Conservation (phyloP, 768 basidiomycete genomes). For the Tulasnella sp. region DNA sequence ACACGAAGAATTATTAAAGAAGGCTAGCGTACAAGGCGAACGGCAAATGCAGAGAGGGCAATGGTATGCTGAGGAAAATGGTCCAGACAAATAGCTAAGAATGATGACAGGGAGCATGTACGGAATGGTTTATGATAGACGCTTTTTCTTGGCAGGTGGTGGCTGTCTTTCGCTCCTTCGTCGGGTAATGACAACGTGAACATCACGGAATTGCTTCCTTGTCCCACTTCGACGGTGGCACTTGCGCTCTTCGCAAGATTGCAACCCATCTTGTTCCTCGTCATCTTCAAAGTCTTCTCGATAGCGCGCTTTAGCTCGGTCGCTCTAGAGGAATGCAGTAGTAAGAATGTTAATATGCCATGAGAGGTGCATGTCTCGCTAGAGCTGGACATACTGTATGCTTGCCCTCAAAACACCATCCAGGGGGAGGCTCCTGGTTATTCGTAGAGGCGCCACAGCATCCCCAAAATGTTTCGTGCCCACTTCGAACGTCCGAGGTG, state of each 20-base stretch:
- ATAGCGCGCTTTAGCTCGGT: constrained; percentile 8
- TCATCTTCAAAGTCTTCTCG: constrained; percentile 8
- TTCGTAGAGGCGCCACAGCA: constrained; percentile 6
- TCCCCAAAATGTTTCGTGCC: constrained; percentile 1
- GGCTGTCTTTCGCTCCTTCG: constrained; percentile 5
- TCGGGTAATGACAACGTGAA: constrained; percentile 10
- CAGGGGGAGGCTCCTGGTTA: constrained; percentile 2
- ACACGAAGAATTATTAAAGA: not conserved
- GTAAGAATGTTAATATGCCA: not conserved
- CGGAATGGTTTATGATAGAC: not conserved
- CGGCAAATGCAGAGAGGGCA: not conserved
- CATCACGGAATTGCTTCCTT: not conserved
- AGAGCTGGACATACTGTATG: not conserved
- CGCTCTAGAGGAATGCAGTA: not conserved
- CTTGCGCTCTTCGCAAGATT: constrained; percentile 8
- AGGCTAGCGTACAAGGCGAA: not conserved
- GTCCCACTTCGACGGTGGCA: not conserved
- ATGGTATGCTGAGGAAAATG: not conserved
- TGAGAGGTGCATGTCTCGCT: not conserved
- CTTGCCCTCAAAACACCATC: constrained; percentile 12
- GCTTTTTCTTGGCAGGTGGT: constrained; percentile 6
- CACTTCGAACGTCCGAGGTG: not conserved
- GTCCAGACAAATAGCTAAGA: not conserved
- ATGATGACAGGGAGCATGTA: not conserved
- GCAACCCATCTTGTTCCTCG: constrained; percentile 6